Evolutionary conservation across 148 eudicot species (phyloP), one percentile per base, ranked within the genome.

Genomic region (Rhododendron henanense): DNA sequence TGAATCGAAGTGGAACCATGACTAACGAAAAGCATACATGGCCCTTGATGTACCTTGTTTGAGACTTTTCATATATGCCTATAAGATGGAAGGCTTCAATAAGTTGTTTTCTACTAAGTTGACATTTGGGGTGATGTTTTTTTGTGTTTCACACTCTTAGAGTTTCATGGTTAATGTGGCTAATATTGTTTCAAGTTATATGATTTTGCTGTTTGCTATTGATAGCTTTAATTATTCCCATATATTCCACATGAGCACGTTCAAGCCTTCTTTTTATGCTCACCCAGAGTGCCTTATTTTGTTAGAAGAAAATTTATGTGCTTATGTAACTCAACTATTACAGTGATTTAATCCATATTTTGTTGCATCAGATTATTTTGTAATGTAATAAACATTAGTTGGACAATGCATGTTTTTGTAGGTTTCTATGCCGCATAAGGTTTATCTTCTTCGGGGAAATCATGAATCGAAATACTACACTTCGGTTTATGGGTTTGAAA

Each of bases 401-500:
- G 44, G 85, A n/a, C 84, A 65, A 71, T 83, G 86, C 59, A 63
- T 83, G 25, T 82, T 83, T 44, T 83, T 92, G 35, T 91, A 96
- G 99, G 95, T 96, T 61, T 87, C 86, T 83, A 85, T 94, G 93
- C 99, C 98, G 10, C 90, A 92, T 74, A 93, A 93, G 86, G 98
- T 96, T 16, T 96, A 73, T 86, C 92, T 95, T 80, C 97, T 96
- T 63, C 96, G 99, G 81, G 99, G 99, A 88, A 95, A 95, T 87
- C 99, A 96, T 48, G 99, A 96, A 88, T 94, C 99, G 11, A 94
- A 93, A 85, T 96, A 94, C 85, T 97, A 98, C 85, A 97, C 99
- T 28, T 88, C 95, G 18, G 96, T 93, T 15, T 96, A 96, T 88
- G 99, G 99, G 33, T 96, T 96, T 87, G 98, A 97, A 88, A 93